Evolutionary conservation across 2,329 filamentous ascomycete genomes (phyloP).

Genomic region (Paraphaeosphaeria minitans): DNA sequence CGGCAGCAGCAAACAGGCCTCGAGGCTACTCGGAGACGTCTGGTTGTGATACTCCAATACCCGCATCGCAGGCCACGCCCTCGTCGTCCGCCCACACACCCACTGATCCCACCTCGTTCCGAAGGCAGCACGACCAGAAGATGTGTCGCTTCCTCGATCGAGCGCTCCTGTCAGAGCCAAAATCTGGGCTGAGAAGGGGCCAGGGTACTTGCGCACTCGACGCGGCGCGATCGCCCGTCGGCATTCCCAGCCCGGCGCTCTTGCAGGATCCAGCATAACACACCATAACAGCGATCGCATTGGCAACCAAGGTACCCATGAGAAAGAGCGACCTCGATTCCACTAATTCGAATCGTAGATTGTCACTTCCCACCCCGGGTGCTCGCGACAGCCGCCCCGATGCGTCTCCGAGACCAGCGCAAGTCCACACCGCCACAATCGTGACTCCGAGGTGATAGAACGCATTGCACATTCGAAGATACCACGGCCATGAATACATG

Average conservation of each 20-base stretch:
- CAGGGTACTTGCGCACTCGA: not conserved
- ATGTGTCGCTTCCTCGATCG: not conserved
- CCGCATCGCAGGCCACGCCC: not conserved
- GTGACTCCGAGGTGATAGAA: not conserved
- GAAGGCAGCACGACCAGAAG: not conserved
- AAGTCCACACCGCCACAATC: not conserved
- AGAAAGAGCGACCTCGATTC: not conserved
- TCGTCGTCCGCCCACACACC: not conserved
- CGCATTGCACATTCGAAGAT: not conserved
- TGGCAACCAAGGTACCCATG: not conserved
- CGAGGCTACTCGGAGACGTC: not conserved
- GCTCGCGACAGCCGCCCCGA: not conserved
- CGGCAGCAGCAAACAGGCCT: no score
- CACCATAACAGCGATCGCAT: not conserved
- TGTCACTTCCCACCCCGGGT: not conserved
- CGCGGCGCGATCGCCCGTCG: not conserved
- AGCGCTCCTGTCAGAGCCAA: no score
- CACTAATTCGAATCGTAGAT: slow-evolving; percentile 1
- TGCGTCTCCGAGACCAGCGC: not conserved
- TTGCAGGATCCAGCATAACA: not conserved
- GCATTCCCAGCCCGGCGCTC: not conserved
- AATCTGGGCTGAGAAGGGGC: not conserved
- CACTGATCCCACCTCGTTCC: not conserved
- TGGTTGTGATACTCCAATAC: not conserved
- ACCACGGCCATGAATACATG: not conserved